A percentile compares a stretch with the other conserved stretches of the same genome.
phyloP scores from a whole-genome alignment of 2,329 filamentous ascomycete genomes.

The Dryadomyces quercus-mongolicae region DNA sequence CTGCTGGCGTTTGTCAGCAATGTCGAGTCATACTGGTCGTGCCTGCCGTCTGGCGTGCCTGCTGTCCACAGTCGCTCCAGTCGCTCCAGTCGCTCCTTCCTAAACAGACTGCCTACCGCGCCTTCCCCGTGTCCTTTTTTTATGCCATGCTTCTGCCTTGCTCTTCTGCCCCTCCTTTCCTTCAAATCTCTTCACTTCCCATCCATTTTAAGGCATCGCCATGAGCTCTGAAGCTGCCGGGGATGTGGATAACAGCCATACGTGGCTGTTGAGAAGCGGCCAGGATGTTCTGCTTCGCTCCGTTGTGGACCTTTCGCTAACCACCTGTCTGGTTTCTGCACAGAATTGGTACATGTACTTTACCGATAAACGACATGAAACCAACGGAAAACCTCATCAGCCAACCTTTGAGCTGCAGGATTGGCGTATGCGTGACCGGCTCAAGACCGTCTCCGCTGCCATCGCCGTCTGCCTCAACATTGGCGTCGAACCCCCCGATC shows the following conservation, averaged over 20 bases:
- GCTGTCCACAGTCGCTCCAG: too few relatives aligned
- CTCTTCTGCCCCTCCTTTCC: neutral
- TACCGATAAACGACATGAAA: conserved; percentile 95
- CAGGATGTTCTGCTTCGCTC: neutral
- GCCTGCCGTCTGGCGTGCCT: neutral
- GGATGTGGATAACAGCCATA: neutral
- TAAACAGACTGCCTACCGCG: neutral
- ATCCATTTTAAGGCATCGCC: neutral
- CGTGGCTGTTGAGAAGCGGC: neutral
- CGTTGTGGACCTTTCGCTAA: neutral
- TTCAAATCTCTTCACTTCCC: neutral
- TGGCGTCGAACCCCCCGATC: conserved; percentile 92
- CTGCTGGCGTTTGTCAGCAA: neutral
- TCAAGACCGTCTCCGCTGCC: conserved; percentile 94
- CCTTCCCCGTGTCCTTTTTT: neutral
- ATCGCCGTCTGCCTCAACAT: conserved; percentile 94
- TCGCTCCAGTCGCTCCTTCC: neutral
- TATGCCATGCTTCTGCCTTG: too few relatives aligned
- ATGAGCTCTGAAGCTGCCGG: neutral
- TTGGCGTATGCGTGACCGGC: conserved; percentile 91
- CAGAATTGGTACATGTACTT: conserved; percentile 99
- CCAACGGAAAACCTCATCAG: conserved; percentile 73
- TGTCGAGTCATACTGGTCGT: neutral
- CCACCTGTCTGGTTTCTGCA: neutral
- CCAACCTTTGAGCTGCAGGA: conserved; percentile 61